Percentiles rank a stretch among this genome's conserved stretches.
Conservation (phyloP, 805 yeast species). For the Yarrowia divulgata region DNA sequence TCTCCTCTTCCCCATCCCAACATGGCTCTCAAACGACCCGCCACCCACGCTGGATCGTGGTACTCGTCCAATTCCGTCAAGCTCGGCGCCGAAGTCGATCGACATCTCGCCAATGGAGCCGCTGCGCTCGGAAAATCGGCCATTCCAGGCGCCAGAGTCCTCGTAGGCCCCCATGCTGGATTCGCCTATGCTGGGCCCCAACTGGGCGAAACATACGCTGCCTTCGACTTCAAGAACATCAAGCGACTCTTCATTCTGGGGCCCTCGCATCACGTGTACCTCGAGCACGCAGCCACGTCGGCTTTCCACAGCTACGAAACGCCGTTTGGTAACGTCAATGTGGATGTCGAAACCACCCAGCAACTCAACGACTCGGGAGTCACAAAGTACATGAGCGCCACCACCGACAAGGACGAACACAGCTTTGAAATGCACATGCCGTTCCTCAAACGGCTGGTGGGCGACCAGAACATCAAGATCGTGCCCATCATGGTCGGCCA, state of each 20-base stretch:
- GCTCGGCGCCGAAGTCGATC: constrained; percentile 61
- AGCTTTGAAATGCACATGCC: constrained; percentile 96
- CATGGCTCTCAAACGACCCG: constrained; percentile 57
- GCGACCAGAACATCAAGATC: constrained; percentile 49
- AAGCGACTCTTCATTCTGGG: constrained; percentile 82
- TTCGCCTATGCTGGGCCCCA: constrained; percentile 80
- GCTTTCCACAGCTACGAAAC: constrained; percentile 68
- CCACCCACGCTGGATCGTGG: constrained; percentile 95
- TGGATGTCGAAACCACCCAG: constrained; percentile 59
- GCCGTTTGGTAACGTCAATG: constrained; percentile 77
- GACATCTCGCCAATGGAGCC: constrained; percentile 53
- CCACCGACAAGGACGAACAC: constrained; percentile 83
- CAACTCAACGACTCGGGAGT: constrained; percentile 50
- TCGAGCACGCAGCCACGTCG: constrained; percentile 65
- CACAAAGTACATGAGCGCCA: constrained; percentile 63
- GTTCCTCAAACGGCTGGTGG: constrained; percentile 57
- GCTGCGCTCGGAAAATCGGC: constrained; percentile 44
- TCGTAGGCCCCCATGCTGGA: constrained; percentile 87
- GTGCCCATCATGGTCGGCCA: constrained; percentile 85
- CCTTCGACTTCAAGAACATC: constrained; percentile 65
- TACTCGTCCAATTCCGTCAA: constrained; percentile 59
- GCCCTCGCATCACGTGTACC: constrained; percentile 91
- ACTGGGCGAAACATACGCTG: constrained; percentile 76
- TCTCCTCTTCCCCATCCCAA: neutral
- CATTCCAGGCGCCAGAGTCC: constrained; percentile 57